Percentiles rank a stretch among this genome's conserved stretches.
Evolutionary conservation across 257 asterid species (phyloP).

Genomic region (Rauvolfia tetraphylla): DNA sequence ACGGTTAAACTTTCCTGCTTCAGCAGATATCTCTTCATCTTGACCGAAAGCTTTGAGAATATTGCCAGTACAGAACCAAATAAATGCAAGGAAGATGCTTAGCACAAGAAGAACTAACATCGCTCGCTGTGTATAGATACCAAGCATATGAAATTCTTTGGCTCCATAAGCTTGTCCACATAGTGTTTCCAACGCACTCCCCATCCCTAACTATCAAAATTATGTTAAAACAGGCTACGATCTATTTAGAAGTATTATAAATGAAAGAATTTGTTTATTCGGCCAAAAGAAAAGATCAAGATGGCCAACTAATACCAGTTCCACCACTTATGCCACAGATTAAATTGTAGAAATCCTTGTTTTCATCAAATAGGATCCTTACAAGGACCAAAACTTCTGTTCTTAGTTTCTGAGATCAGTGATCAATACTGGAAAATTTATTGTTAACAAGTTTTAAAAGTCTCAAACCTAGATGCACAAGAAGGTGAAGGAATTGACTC

Average conservation of each 20-base stretch:
- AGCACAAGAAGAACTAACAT: constrained; percentile 36
- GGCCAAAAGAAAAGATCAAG: background rate
- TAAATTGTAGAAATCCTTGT: too few species aligned
- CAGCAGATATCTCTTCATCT: constrained; percentile 44
- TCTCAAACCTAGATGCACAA: background rate
- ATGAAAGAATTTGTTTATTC: background rate
- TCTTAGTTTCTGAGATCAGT: too few species aligned
- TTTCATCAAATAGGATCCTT: too few species aligned
- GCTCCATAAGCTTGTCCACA: constrained; percentile 76
- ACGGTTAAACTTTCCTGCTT: constrained; percentile 51
- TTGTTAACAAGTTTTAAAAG: too few species aligned
- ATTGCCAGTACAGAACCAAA: constrained; percentile 49
- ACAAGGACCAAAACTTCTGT: too few species aligned
- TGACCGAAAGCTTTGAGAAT: constrained; percentile 52
- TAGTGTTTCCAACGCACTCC: constrained; percentile 62
- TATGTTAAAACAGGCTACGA: background rate
- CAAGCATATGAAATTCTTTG: constrained; percentile 48
- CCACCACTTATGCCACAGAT: too few species aligned
- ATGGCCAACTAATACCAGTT: too few species aligned
- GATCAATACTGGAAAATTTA: background rate
- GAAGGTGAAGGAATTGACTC: background rate
- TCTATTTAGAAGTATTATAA: background rate
- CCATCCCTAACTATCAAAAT: constrained; percentile 63
- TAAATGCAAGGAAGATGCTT: constrained; percentile 40
- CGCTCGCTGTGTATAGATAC: constrained; percentile 51